Evolutionary conservation across 2,329 filamentous ascomycete genomes (phyloP), one percentile per base, ranked within the genome.

Genomic region (Colletotrichum plurivorum): DNA sequence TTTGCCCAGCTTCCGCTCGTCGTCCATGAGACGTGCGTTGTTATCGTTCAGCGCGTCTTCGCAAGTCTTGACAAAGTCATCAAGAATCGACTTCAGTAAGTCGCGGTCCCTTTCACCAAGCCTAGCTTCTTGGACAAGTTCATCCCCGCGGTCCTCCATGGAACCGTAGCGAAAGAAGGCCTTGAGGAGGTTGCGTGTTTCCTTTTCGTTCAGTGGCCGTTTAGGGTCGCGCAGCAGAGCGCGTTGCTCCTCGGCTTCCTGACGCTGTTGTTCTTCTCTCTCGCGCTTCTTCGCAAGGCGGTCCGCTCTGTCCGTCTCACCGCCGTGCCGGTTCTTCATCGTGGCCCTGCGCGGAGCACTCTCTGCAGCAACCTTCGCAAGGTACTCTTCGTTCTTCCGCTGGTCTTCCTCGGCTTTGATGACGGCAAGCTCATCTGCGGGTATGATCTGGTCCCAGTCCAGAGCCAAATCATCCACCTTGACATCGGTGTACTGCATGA

Each of bases 391-490:
- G 64, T 97, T 90, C 64, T 93, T 90, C 76, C 93, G 92, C 78
- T 92, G 90, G 73, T 97, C 93, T 75, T 98, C 95, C 58, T 97
- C 94, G 0, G 90, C 91, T 79, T 97, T 97, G 81, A 98, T 93
- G 69, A 91, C 91, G 16, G 95, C 95, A 18, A 99, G 88, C 75
- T 97, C 91, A 8, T 97, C 94, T 69, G 95, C 94, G 0, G 96
- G 97, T 74, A 99, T 98, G 75, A 99, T 99, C 73, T 98, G 93
- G 75, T 99, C 96, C 96, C 96, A 99, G 73, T 97, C 94, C 27
- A 98, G 90, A 72, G 84, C 83, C 56, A 89, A 84, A 58, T 90
- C 88, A 68, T 98, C 93, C 25, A 98, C 93, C 82, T 98, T 98
- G 80, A 98, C 95, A 79, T 99, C 96, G 1, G 96, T 98, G 76